Base-by-base conservation (phyloP, 2,329 filamentous ascomycete species). In the Fusarium miscanthi region DNA sequence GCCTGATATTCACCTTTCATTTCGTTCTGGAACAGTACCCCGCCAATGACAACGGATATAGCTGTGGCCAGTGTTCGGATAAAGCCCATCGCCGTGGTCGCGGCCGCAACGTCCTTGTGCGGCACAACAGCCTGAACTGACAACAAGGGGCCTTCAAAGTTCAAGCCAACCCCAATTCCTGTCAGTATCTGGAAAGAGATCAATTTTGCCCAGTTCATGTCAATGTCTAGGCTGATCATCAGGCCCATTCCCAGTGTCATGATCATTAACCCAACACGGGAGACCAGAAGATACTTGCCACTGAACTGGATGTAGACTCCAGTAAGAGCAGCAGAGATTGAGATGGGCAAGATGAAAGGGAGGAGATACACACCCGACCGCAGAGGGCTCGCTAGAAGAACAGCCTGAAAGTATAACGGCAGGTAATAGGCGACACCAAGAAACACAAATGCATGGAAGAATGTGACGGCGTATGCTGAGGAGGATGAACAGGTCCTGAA, bases 341-440 rank as follows among this genome's bases (percentile, higher is more conserved):
- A 84, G 21, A 86, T 81, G n/a, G 83, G 80, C 19, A 87, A 75
- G 27, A 88, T 89, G 43, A 91, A 87, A 0, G 92, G 91, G 1
- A 94, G 83, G 5, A 92, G 84, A 17, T 92, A 86, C 1, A 91
- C 78, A 8, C 87, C 87, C 0, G 89, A 92, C n/a, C 84, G 83
- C 38, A 92, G 82, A 0, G 91, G 89, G 1, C 86, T 85, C 3
- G 88, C 88, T 56, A 86, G 86, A 5, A 91, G 86, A 1, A 91
- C 91, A 6, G 90, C 87, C 78, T 95, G 93, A 59, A 93, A 91
- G 80, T 91, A 94, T 0, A 94, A 84, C 0, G 93, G 93, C 31
- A 94, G 83, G 75, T 92, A 94, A 80, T 93, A 94, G 54, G 90
- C 88, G 3, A 85, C 85, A 0, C 87, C 88, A 43, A 92, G 91